Evolutionary conservation across 2,329 filamentous ascomycete genomes (phyloP), one percentile per base, ranked within the genome.

Genomic region (Neonectria punicea): DNA sequence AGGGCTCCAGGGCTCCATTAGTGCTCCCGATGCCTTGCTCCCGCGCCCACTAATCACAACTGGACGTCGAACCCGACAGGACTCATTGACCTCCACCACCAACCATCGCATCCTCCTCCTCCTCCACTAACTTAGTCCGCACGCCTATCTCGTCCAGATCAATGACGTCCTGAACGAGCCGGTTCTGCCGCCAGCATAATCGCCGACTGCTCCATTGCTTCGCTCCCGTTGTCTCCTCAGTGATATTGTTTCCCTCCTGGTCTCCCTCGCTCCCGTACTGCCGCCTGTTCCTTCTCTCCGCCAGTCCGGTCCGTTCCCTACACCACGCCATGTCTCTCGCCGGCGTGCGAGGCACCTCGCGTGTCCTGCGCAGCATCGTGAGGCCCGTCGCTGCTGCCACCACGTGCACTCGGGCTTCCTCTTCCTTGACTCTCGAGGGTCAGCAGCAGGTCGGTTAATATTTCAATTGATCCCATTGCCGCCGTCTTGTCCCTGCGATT

Each of bases 401-500:
- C 56, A 64, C 70, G 64, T 70, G 65, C 69, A 59, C 72, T 76
- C 67, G 78, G 74, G 68, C 80, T 81, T 72, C 73, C 75, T 86
- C 85, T 46, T 85, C 86, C 53, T 74, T 81, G 59, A 77, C 79
- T 39, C 76, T 82, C 60, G 88, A 90, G 61, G 81, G 84, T 67
- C 88, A 90, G 77, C 88, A 90, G 73, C 83, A 85, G 82, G 88
- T 90, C 74, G 46, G 82, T 72, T 18, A 54, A 22, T 22, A 14
- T 2, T 58, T 47, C 67, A 64, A 68, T 69, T 72, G 61, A 41
- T 53, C 32, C 30, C 36, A 54, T 50, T 53, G 32, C 49, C 20
- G 63, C 49, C 18, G 63, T 36, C 25, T 58, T 46, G 9, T 39
- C 61, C 28, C n/a, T 46, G 28, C 54, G 28, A 67, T 51, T 39